Conservation (phyloP, 192 early-diverging fungal species). For the Backusella tarrabulga region DNA sequence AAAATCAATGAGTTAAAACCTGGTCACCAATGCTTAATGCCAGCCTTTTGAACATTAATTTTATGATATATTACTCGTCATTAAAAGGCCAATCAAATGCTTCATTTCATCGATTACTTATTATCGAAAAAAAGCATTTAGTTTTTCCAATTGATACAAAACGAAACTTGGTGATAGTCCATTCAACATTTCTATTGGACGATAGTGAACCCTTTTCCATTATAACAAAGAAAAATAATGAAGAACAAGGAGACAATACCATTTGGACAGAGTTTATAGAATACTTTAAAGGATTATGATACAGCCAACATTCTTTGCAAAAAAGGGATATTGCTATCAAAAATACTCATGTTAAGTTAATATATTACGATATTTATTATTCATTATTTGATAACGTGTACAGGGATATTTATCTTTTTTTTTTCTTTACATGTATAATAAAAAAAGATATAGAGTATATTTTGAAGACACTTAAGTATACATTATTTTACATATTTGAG, state of each 20-base stretch:
- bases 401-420: not conserved
- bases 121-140: not conserved
- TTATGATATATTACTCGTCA: not conserved
- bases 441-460: not conserved
- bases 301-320: not conserved
- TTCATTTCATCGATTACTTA: not conserved
- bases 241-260: not conserved
- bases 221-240: too few relatives aligned
- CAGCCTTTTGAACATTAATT: not conserved
- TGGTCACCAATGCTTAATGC: not conserved
- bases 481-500: slow-evolving; percentile 11
- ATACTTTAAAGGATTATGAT: not conserved
- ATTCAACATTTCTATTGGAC: not conserved
- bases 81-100: not conserved
- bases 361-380: not conserved
- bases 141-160: too few relatives aligned
- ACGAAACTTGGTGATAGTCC: not conserved
- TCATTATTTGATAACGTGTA: not conserved
- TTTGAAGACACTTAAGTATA: not conserved
- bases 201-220: not conserved
- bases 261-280: not conserved
- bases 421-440: not conserved
- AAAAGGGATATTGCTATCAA: not conserved
- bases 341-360: not conserved
- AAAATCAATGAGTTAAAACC: not conserved